Percentiles rank a stretch among this genome's conserved stretches.
Evolutionary conservation across 805 yeast genomes (phyloP).

Genomic region (Spathaspora sp.): DNA sequence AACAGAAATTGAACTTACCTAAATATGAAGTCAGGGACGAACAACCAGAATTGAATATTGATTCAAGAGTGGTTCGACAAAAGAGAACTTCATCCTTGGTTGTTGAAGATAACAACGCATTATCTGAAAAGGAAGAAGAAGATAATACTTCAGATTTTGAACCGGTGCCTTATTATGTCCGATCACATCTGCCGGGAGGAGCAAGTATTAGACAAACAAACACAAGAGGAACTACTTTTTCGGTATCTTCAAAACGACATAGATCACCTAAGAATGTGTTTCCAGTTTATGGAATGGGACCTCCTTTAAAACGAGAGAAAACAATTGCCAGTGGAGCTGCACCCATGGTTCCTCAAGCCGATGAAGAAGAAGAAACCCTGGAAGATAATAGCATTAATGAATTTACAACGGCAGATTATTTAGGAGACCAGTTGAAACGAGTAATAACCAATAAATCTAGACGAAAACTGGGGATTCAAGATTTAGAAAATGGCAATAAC

Average conservation of each 20-base stretch:
- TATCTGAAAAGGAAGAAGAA: background rate
- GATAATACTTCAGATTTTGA: background rate
- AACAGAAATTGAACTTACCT: conserved; percentile 59
- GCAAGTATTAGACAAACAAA: background rate
- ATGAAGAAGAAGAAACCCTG: background rate
- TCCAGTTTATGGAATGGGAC: conserved; percentile 78
- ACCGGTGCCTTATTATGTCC: background rate
- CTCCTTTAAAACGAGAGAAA: conserved; percentile 52
- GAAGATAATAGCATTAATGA: background rate
- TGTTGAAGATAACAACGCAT: background rate
- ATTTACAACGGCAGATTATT: conserved; percentile 14
- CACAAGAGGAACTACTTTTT: conserved; percentile 8
- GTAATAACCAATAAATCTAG: conserved; percentile 14
- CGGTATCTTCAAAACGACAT: background rate
- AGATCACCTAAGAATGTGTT: conserved; percentile 72
- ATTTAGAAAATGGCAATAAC: conserved; percentile 7
- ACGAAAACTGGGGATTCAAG: conserved; percentile 1
- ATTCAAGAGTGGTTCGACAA: conserved; percentile 69
- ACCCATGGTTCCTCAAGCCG: background rate
- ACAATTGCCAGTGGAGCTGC: conserved; percentile 46
- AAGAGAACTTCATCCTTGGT: conserved; percentile 5
- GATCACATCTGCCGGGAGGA: background rate
- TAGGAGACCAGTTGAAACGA: conserved; percentile 17
- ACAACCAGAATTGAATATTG: conserved; percentile 73
- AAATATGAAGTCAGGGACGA: conserved; percentile 70